Conservation (phyloP, 2,329 filamentous ascomycete species). For the Bipolaris oryzae region DNA sequence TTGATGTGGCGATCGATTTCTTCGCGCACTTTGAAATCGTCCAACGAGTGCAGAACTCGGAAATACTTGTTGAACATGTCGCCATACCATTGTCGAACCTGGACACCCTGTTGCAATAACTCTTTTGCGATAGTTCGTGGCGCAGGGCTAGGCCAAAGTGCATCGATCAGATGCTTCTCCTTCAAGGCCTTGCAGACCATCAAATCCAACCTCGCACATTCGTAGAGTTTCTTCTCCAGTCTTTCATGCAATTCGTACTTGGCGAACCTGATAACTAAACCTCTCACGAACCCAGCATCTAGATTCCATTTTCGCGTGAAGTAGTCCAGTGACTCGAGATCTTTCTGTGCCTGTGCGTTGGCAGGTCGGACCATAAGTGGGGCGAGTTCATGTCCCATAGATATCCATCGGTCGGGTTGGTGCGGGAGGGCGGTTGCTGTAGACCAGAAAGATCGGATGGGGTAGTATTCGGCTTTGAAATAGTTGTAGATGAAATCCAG, state of each 20-base stretch:
- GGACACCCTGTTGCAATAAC: conserved; percentile 40
- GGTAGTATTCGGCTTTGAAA: conserved; percentile 48
- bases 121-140: conserved; percentile 35
- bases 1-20: conserved; percentile 43
- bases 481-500: conserved; percentile 47
- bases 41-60: conserved; percentile 35
- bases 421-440: conserved; percentile 44
- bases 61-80: conserved; percentile 50
- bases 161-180: conserved; percentile 47
- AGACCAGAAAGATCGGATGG: conserved; percentile 45
- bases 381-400: conserved; percentile 44
- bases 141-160: conserved; percentile 43
- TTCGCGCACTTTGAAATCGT: conserved; percentile 38
- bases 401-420: conserved; percentile 38
- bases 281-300: conserved; percentile 40
- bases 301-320: conserved; percentile 41
- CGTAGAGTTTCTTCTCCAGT: conserved; percentile 46
- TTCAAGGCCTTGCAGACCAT: conserved; percentile 48
- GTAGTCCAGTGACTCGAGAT: conserved; percentile 43
- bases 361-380: conserved; percentile 40
- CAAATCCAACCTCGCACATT: conserved; percentile 40
- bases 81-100: conserved; percentile 45
- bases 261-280: conserved; percentile 42
- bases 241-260: conserved; percentile 46
- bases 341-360: conserved; percentile 46